Conservation (phyloP, 306 rosid species). For the Abrus pulchellus region DNA sequence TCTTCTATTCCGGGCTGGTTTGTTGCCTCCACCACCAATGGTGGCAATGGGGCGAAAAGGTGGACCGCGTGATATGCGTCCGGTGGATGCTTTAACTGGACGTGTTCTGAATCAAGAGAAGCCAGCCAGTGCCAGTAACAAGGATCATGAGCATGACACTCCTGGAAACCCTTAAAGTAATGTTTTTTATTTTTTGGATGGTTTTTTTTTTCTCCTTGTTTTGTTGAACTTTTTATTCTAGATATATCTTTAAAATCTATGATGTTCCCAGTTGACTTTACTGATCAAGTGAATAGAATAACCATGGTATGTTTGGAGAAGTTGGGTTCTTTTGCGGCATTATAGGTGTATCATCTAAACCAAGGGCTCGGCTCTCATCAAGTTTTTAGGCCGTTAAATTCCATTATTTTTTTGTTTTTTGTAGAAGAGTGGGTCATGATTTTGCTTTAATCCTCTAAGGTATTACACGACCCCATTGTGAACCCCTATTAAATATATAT, state of each 20-base stretch:
- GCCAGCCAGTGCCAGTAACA: slow-evolving; percentile 45
- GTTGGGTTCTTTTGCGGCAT: slow-evolving; percentile 1
- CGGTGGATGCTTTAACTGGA: slow-evolving; percentile 75
- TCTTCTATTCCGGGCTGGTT: slow-evolving; percentile 81
- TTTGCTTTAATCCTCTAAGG: neutral
- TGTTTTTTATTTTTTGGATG: slow-evolving; percentile 22
- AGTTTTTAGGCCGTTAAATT: slow-evolving; percentile 9
- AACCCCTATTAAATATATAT: neutral
- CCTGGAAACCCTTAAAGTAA: slow-evolving; percentile 37
- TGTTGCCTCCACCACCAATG: slow-evolving; percentile 92
- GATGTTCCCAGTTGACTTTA: slow-evolving; percentile 36
- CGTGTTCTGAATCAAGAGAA: slow-evolving; percentile 59
- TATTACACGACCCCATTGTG: neutral
- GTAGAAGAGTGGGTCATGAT: neutral
- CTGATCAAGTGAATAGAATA: slow-evolving; percentile 38
- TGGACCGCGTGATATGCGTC: slow-evolving; percentile 76
- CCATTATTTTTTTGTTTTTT: neutral
- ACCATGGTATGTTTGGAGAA: slow-evolving; percentile 1
- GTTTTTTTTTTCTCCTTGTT: neutral
- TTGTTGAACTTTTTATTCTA: neutral
- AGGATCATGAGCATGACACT: slow-evolving; percentile 38
- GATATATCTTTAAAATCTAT: slow-evolving; percentile 36
- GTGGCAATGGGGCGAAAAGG: slow-evolving; percentile 89
- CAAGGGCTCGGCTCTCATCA: neutral
- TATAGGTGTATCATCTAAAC: slow-evolving; percentile 11